These are phyloP conservation scores for Eutrema yunnanense DNA, from an alignment of 345 rosid genomes.

Conservation along the genomic window DNA sequence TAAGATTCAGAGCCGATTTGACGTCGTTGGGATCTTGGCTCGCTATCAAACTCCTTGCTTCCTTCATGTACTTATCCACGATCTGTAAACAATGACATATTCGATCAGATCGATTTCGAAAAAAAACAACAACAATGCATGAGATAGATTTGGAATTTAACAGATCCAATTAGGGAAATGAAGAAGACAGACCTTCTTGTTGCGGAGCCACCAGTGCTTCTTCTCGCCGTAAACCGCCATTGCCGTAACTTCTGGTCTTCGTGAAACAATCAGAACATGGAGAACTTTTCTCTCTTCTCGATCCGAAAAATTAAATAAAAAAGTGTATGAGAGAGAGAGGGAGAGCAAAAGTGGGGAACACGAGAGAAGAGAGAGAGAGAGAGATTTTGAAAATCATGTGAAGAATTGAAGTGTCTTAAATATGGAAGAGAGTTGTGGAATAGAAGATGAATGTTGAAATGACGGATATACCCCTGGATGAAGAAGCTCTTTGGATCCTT, in stretches of 20 bases:
- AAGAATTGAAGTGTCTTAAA: constrained; percentile 32
- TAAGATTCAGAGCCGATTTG: constrained; percentile 52
- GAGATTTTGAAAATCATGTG: constrained; percentile 11
- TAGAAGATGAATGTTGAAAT: not conserved
- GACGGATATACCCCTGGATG: constrained; percentile 4
- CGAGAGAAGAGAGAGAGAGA: constrained; percentile 18
- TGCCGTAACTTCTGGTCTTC: constrained; percentile 1
- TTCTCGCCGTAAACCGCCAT: constrained; percentile 33
- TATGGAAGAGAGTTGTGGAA: constrained; percentile 23
- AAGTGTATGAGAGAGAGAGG: not conserved
- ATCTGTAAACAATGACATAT: constrained; percentile 32
- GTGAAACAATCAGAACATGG: constrained; percentile 18
- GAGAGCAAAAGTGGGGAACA: constrained; percentile 1
- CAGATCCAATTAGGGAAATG: not conserved
- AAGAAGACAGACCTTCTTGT: constrained; percentile 21
- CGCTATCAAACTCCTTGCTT: constrained; percentile 64
- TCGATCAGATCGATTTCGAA: constrained; percentile 6
- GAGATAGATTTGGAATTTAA: not conserved
- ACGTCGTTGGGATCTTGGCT: constrained; percentile 60
- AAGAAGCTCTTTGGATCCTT: constrained; percentile 16
- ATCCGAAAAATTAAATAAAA: constrained; percentile 3
- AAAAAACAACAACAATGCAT: not conserved
- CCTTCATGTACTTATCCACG: constrained; percentile 71
- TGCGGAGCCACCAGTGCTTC: constrained; percentile 38
- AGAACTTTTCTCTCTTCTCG: constrained; percentile 4